phyloP scores from a whole-genome alignment of 1,284 basidiomycete species.

The Ganoderma leucocontextum region DNA sequence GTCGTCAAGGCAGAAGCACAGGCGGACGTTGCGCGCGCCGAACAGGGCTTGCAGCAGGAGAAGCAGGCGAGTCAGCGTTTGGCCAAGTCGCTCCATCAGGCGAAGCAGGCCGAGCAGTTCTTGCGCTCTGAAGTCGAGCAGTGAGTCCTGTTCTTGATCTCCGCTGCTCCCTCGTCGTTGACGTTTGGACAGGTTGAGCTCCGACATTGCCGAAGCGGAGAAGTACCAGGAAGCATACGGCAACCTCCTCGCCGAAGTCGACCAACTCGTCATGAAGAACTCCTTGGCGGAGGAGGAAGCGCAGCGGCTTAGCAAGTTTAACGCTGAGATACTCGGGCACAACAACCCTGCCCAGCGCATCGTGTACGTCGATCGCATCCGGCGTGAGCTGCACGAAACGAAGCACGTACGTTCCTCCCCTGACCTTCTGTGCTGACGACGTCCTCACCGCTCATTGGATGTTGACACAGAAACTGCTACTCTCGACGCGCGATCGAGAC shows the following conservation, averaged over 20 bases:
- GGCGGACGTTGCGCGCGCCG: slow-evolving; percentile 36
- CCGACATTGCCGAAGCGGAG: slow-evolving; percentile 64
- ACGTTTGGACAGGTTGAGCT: slow-evolving; percentile 53
- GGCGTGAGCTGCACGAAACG: slow-evolving; percentile 71
- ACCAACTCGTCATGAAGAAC: slow-evolving; percentile 69
- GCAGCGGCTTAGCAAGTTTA: slow-evolving; percentile 70
- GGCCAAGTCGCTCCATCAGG: slow-evolving; percentile 57
- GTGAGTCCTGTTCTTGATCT: slow-evolving; percentile 46
- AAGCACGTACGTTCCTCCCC: slow-evolving; percentile 62
- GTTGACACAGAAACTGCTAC: slow-evolving; percentile 59
- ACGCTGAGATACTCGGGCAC: slow-evolving; percentile 80
- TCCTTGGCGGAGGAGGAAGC: slow-evolving; percentile 79
- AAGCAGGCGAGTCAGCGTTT: slow-evolving; percentile 57
- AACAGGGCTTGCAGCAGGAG: slow-evolving; percentile 55
- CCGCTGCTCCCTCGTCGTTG: slow-evolving; percentile 14
- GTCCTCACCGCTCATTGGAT: slow-evolving; percentile 8
- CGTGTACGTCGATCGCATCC: slow-evolving; percentile 76
- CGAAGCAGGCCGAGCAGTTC: slow-evolving; percentile 66
- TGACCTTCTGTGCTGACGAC: not conserved
- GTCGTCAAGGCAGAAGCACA: slow-evolving; percentile 32
- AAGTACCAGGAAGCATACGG: slow-evolving; percentile 74
- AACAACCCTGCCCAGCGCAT: slow-evolving; percentile 79
- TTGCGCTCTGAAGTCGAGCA: slow-evolving; percentile 68
- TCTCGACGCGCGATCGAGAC: slow-evolving; percentile 64
- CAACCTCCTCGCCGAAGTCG: slow-evolving; percentile 67